A percentile compares a stretch with the other conserved stretches of the same genome.
Evolutionary conservation across 2,329 filamentous ascomycete species (phyloP).

Genomic region (Sclerotinia nivalis): DNA sequence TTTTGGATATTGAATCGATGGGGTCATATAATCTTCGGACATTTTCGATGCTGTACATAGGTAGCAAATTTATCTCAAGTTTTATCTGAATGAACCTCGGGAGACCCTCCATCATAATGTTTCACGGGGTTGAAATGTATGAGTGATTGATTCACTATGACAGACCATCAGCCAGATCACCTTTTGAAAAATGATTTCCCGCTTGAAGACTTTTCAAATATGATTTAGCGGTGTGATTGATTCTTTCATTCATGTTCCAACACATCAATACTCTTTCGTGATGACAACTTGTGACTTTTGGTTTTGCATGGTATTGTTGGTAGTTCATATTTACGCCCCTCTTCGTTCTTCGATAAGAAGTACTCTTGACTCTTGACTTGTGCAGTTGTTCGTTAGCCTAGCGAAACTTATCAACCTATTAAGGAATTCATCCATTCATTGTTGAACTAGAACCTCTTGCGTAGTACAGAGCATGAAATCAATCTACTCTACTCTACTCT

Average conservation of each 20-base stretch:
- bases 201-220: constrained; percentile 3
- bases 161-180: not conserved
- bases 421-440: constrained; percentile 14
- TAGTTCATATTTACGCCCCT: not conserved
- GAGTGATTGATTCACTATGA: constrained; percentile 5
- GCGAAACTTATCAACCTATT: constrained; percentile 2
- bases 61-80: not conserved
- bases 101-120: not conserved
- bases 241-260: constrained; percentile 1
- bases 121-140: not conserved
- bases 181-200: not conserved
- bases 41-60: not conserved
- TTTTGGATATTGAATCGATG: not conserved
- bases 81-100: not conserved
- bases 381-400: constrained; percentile 17
- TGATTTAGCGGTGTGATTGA: constrained; percentile 19
- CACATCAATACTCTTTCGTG: constrained; percentile 13
- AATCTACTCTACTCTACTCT: not conserved
- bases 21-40: not conserved
- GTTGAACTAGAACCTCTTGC: not conserved
- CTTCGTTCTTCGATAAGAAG: not conserved
- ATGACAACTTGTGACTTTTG: constrained; percentile 13
- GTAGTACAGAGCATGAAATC: not conserved
- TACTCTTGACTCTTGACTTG: not conserved
- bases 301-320: constrained; percentile 10